Percentiles rank a stretch among this genome's conserved stretches.
phyloP scores from a whole-genome alignment of 768 basidiomycete species.

The Amanita exitialis region DNA sequence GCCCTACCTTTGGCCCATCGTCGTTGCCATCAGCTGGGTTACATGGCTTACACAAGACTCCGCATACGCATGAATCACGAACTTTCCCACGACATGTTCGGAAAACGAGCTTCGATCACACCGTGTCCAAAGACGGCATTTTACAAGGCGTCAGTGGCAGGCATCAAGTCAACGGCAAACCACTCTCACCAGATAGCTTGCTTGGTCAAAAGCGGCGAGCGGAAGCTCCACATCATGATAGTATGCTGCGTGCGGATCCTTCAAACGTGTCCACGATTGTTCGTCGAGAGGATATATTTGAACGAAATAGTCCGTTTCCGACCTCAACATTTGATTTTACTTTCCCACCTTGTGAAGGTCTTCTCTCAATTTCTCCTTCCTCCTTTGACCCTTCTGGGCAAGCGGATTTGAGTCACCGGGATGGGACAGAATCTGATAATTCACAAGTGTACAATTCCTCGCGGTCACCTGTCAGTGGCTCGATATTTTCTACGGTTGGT shows the following conservation, averaged over 20 bases:
- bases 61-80: constrained; percentile 29
- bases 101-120: constrained; percentile 94
- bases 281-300: constrained; percentile 25
- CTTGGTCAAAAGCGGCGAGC: constrained; percentile 73
- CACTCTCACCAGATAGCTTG: constrained; percentile 52
- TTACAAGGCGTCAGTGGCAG: constrained; percentile 50
- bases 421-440: constrained; percentile 4
- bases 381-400: constrained; percentile 12
- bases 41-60: constrained; percentile 38
- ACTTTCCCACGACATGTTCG: constrained; percentile 78
- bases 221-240: constrained; percentile 72
- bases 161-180: constrained; percentile 76
- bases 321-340: constrained; percentile 65
- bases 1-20: constrained; percentile 50
- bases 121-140: constrained; percentile 61
- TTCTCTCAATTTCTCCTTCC: constrained; percentile 42
- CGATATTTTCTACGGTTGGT: constrained; percentile 15
- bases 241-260: constrained; percentile 71
- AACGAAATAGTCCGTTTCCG: constrained; percentile 46
- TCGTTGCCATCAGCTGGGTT: constrained; percentile 67
- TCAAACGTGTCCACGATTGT: constrained; percentile 30
- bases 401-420: constrained; percentile 11
- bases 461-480: constrained; percentile 16
- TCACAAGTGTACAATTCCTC: constrained; percentile 16
- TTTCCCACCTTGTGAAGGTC: constrained; percentile 53